These are phyloP conservation scores for Hypsizygus marmoreus DNA, from an alignment of 768 basidiomycete genomes.

Conservation along the genomic window DNA sequence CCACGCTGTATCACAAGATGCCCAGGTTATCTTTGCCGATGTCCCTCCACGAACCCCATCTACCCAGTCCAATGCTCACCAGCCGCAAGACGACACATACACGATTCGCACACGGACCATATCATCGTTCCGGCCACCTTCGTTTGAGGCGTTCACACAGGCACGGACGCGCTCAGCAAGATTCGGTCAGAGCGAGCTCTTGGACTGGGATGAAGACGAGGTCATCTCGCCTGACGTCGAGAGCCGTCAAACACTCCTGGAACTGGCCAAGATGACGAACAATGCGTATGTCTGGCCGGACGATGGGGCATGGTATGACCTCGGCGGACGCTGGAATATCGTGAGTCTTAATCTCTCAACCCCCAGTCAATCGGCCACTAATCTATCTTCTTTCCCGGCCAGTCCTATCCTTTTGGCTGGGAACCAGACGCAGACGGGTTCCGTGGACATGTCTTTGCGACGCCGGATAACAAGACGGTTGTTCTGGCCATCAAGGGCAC, in stretches of 20 bases:
- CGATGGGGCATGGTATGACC: conserved; percentile 76
- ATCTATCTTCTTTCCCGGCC: conserved; percentile 5
- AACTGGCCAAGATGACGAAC: conserved; percentile 93
- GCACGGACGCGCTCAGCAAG: conserved; percentile 47
- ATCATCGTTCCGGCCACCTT: conserved; percentile 47
- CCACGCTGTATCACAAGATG: conserved; percentile 53
- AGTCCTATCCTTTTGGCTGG: conserved; percentile 91
- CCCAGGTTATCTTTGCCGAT: conserved; percentile 60
- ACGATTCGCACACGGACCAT: conserved; percentile 38
- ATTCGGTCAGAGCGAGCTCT: conserved; percentile 44
- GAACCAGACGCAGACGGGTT: conserved; percentile 85
- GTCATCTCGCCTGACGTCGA: conserved; percentile 76
- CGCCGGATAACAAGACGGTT: conserved; percentile 78
- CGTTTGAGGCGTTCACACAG: conserved; percentile 43
- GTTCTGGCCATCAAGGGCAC: conserved; percentile 94
- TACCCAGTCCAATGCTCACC: conserved; percentile 4
- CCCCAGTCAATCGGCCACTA: conserved; percentile 1
- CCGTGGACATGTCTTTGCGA: conserved; percentile 89
- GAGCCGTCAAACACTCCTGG: conserved; percentile 70
- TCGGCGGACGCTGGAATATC: conserved; percentile 65
- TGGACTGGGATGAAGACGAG: conserved; percentile 78
- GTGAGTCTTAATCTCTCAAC: conserved; percentile 29
- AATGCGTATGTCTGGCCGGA: conserved; percentile 80
- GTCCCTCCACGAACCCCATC: conserved; percentile 22
- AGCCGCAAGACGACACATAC: conserved; percentile 28